Conservation (phyloP, 192 early-diverging fungal species). For the Chytriomyces sp. region DNA sequence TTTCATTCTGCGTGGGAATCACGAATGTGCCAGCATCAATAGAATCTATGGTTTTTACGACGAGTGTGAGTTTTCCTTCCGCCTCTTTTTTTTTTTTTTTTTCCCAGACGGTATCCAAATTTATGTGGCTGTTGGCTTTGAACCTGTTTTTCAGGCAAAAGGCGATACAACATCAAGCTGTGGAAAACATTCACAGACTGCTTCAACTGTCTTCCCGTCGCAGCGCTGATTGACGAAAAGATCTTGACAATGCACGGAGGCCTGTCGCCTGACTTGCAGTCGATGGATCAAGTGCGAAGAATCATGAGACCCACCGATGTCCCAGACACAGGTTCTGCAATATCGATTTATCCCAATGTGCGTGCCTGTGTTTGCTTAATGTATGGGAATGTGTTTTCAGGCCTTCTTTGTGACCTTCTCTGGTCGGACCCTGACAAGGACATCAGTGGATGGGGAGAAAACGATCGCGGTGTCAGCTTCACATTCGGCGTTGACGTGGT, state of each 20-base stretch:
- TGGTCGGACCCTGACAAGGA: constrained; percentile 99
- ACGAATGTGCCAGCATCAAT: constrained; percentile 97
- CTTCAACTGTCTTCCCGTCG: constrained; percentile 97
- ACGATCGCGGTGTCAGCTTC: constrained; percentile 94
- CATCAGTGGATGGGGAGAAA: constrained; percentile 93
- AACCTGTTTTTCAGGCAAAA: constrained; percentile 68
- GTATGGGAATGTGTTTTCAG: constrained; percentile 30
- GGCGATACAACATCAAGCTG: constrained; percentile 96
- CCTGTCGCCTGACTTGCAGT: constrained; percentile 92
- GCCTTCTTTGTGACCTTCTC: constrained; percentile 90
- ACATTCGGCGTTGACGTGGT: constrained; percentile 96
- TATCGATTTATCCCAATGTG: too few species aligned
- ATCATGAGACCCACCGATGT: constrained; percentile 98
- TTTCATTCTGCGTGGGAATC: constrained; percentile 98
- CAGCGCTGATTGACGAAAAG: constrained; percentile 96
- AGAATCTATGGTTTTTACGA: constrained; percentile 98
- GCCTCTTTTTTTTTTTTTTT: constrained; percentile 4
- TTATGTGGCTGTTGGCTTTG: background rate
- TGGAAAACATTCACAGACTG: constrained; percentile 99
- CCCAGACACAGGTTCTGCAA: constrained; percentile 82
- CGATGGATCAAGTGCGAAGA: constrained; percentile 94
- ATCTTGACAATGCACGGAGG: constrained; percentile 99
- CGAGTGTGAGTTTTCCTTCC: constrained; percentile 72
- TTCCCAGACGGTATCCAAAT: constrained; percentile 4
- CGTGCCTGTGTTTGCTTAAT: too few species aligned